Evolutionary conservation across 1,284 basidiomycete genomes (phyloP).

Genomic region (Ceratobasidium sp.): DNA sequence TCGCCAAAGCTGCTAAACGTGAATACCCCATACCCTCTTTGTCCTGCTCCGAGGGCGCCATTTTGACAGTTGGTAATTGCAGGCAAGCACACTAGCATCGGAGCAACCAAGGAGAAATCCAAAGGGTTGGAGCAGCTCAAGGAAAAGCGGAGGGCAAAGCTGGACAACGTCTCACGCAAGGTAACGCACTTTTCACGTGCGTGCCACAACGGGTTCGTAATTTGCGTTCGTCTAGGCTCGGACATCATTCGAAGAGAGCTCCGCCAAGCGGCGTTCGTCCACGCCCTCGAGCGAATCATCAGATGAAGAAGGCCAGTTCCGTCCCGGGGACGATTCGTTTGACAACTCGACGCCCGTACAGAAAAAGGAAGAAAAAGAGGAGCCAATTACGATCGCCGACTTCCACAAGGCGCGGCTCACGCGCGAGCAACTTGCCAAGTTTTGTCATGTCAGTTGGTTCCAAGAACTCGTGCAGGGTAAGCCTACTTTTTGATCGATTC

Average conservation of each 20-base stretch:
- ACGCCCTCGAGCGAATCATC: constrained; percentile 65
- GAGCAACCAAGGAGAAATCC: constrained; percentile 84
- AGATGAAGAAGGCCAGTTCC: constrained; percentile 73
- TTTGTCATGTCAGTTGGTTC: constrained; percentile 78
- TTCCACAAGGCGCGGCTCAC: constrained; percentile 69
- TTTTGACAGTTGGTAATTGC: constrained; percentile 24
- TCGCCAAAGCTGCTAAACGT: constrained; percentile 80
- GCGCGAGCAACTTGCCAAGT: constrained; percentile 71
- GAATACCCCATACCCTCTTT: constrained; percentile 50
- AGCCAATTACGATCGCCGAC: constrained; percentile 65
- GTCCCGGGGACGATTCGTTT: constrained; percentile 70
- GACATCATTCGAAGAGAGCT: constrained; percentile 45
- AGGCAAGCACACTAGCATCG: constrained; percentile 81
- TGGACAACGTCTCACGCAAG: constrained; percentile 64
- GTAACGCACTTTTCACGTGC: constrained; percentile 30
- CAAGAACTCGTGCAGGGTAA: constrained; percentile 79
- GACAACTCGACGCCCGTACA: constrained; percentile 58
- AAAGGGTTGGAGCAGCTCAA: constrained; percentile 85
- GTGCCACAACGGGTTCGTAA: constrained; percentile 62
- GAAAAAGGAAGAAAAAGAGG: constrained; percentile 58
- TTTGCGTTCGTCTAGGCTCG: constrained; percentile 36
- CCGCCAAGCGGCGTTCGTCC: constrained; percentile 49
- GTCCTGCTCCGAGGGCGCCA: constrained; percentile 43
- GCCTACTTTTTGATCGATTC: constrained; percentile 53
- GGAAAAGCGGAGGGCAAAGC: constrained; percentile 81